A percentile compares a stretch with the other conserved stretches of the same genome.
Evolutionary conservation across 495 filamentous ascomycete species (phyloP).

Genomic region (Filosporella fistucella): DNA sequence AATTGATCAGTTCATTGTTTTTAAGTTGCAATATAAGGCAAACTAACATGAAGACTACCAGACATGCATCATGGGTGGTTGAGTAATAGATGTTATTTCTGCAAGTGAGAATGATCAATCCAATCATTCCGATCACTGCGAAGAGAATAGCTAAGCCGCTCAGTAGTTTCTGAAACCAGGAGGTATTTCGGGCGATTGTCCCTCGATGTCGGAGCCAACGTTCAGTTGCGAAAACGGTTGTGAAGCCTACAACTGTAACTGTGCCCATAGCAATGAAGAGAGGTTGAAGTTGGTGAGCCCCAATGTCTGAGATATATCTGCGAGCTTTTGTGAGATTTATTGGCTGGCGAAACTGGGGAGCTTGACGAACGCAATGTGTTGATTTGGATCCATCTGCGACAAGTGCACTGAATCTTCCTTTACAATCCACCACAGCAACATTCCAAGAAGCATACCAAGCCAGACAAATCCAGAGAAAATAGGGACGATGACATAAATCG

Average conservation of each 20-base stretch:
- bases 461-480: constrained; percentile 75
- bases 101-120: constrained; percentile 73
- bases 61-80: constrained; percentile 65
- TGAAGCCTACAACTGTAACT: constrained; percentile 75
- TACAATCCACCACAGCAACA: constrained; percentile 17
- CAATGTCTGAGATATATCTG: constrained; percentile 75
- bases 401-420: constrained; percentile 57
- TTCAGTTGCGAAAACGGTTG: constrained; percentile 74
- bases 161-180: constrained; percentile 61
- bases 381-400: constrained; percentile 51
- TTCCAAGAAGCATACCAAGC: constrained; percentile 50
- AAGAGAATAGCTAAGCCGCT: constrained; percentile 65
- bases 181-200: constrained; percentile 67
- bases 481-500: constrained; percentile 54
- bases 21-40: neutral
- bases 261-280: constrained; percentile 78
- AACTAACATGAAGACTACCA: constrained; percentile 68
- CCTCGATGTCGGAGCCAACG: constrained; percentile 76
- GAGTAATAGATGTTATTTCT: constrained; percentile 72
- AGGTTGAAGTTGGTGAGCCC: constrained; percentile 62
- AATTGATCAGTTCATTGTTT: neutral
- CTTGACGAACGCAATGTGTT: constrained; percentile 70
- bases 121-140: constrained; percentile 67
- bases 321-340: neutral
- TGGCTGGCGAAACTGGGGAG: constrained; percentile 23